Conservation (phyloP, 2,329 filamentous ascomycete species). For the Apiospora sp. region DNA sequence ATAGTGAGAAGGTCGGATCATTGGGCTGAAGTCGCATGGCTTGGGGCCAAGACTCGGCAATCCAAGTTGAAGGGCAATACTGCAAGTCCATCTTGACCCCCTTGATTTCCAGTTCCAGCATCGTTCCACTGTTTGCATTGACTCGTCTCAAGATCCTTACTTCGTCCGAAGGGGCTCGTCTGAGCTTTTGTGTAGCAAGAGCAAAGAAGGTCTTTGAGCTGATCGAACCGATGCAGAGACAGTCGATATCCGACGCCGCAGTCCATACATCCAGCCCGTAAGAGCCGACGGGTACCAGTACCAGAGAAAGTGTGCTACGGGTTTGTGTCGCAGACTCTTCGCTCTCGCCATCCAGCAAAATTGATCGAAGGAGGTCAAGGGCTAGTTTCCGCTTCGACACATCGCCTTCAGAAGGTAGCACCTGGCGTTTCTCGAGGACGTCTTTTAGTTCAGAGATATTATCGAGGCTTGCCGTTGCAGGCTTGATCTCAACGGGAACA, state of each 20-base stretch:
- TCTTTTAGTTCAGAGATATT: conserved; percentile 46
- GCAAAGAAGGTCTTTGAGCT: conserved; percentile 68
- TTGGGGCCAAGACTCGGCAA: conserved; percentile 62
- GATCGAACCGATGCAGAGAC: conserved; percentile 69
- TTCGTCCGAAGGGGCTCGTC: conserved; percentile 50
- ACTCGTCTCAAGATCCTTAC: conserved; percentile 65
- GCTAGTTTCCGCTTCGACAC: conserved; percentile 50
- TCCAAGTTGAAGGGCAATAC: conserved; percentile 66
- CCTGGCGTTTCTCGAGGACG: conserved; percentile 46
- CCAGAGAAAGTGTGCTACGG: conserved; percentile 48
- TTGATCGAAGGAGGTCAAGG: conserved; percentile 52
- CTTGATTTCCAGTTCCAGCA: conserved; percentile 68
- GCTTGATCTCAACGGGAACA: conserved; percentile 45
- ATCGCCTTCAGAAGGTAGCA: conserved; percentile 58
- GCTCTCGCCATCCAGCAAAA: conserved; percentile 47
- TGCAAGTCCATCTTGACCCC: conserved; percentile 70
- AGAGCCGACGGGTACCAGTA: conserved; percentile 70
- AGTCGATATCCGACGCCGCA: conserved; percentile 68
- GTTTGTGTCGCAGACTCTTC: conserved; percentile 28
- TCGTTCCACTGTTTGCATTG: conserved; percentile 65
- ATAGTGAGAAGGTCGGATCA: conserved; percentile 63
- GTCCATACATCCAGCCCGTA: conserved; percentile 71
- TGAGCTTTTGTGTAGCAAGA: conserved; percentile 62
- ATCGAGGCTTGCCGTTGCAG: conserved; percentile 42
- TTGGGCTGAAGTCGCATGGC: conserved; percentile 55